Conservation (phyloP, 1,284 basidiomycete genomes). For the Ceratobasidium sp. region DNA sequence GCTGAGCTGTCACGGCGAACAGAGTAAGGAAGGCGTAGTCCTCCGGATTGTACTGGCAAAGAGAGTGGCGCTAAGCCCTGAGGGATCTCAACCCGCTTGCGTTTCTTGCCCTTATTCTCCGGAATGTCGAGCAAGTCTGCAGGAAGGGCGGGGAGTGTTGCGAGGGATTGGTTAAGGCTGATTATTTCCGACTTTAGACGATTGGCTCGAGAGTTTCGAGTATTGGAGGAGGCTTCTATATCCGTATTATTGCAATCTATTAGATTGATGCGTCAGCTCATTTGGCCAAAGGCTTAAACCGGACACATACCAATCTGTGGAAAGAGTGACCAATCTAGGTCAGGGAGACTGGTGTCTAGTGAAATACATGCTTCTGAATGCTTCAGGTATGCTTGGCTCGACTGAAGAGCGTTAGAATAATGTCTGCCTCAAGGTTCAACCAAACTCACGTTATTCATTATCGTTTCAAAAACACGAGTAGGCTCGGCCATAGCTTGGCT, state of each 20-base stretch:
- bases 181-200: conserved; percentile 13
- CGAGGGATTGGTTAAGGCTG: conserved; percentile 2
- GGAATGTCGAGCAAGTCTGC: conserved; percentile 7
- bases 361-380: conserved; percentile 6
- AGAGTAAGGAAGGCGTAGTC: conserved; percentile 17
- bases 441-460: conserved; percentile 26
- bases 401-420: conserved; percentile 2
- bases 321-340: conserved; percentile 26
- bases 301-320: neutral
- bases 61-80: neutral
- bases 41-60: conserved; percentile 1
- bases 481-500: conserved; percentile 25
- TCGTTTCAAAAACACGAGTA: neutral
- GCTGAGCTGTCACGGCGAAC: neutral
- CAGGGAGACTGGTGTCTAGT: conserved; percentile 17
- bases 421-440: neutral
- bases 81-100: conserved; percentile 14
- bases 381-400: conserved; percentile 9
- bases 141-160: conserved; percentile 17
- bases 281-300: neutral
- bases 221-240: neutral
- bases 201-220: neutral
- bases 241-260: neutral
- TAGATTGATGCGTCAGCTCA: neutral
- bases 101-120: conserved; percentile 26